Base-by-base conservation (phyloP, 1,139 yeast species). In the Debaryomyces subglobosus region DNA sequence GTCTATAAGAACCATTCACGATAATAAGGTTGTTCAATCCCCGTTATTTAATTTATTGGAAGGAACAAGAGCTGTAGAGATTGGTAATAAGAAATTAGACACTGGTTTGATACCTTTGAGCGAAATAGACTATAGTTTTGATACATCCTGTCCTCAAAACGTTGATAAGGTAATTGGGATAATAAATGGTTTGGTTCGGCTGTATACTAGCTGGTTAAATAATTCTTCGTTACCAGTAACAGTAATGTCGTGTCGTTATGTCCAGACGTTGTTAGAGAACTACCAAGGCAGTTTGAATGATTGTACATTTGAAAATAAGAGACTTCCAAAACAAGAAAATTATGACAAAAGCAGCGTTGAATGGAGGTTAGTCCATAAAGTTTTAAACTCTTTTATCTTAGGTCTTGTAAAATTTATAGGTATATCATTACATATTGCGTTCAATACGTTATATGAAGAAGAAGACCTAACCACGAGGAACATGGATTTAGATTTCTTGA, bases 61-160 rank as follows among this genome's bases (percentile, higher is more conserved):
- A 57, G 92, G 92, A 0, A 85, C 95, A 0, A 80, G 89, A 56
- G 91, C 95, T 0, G 66, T 86, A 47, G 95, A 87, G 61, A 77
- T 83, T 5, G 67, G 77, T 48, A 86, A 86, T 58, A 68, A 73
- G n/a, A 78, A 77, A 50, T 65, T 87, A 41, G 95, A 87, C 56
- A 81, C 94, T 0, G 84, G 85, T 1, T 56, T 84, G 46, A 76
- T 86, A 10, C 52, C 66, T 18, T 61, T 84, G 32, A 55, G 68
- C 2, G 51, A 55, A 0, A 73, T 64, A 4, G 88, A 82, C 44
- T 40, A 69, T 6, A 41, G 53, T 0, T 79, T 75, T 54, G 76
- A 78, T 49, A 59, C 76, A 15, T 51, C 59, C 2, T 48, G 55
- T n/a, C 68, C 72, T 2, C 69, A 70, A 29, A 55, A 70, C 3